A percentile compares a stretch with the other conserved stretches of the same genome.
Evolutionary conservation across 805 yeast genomes (phyloP).

Genomic region (Candida ipomoeae): DNA sequence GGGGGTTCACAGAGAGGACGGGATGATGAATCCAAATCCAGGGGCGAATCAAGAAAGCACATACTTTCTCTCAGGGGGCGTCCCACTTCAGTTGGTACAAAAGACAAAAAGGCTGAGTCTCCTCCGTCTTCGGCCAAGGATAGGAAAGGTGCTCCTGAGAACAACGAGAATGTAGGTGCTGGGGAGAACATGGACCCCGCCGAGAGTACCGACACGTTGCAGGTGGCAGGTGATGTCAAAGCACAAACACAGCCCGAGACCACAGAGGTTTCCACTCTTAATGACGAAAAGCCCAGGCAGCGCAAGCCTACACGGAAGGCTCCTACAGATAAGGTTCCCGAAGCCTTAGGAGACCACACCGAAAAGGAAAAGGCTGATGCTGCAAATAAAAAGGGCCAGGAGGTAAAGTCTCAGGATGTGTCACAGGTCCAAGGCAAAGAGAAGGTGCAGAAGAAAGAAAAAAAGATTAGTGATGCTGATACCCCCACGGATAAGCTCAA

Average conservation of each 20-base stretch:
- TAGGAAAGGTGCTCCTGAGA: background rate
- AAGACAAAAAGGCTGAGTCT: background rate
- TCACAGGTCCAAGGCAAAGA: background rate
- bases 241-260: background rate
- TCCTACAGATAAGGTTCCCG: background rate
- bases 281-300: background rate
- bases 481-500: background rate
- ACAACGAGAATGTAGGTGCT: background rate
- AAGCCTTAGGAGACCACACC: background rate
- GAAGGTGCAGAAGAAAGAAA: background rate
- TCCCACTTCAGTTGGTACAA: background rate
- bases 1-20: background rate
- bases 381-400: no score
- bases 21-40: background rate
- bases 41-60: background rate
- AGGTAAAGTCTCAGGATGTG: no score
- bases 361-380: background rate
- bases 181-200: background rate
- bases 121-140: background rate
- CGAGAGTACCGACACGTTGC: background rate
- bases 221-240: background rate
- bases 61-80: background rate
- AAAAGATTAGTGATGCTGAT: background rate
- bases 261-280: background rate
- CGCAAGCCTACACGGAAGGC: background rate